phyloP scores from a whole-genome alignment of 495 filamentous ascomycete species.

The Diplogelasinospora grovesii region DNA sequence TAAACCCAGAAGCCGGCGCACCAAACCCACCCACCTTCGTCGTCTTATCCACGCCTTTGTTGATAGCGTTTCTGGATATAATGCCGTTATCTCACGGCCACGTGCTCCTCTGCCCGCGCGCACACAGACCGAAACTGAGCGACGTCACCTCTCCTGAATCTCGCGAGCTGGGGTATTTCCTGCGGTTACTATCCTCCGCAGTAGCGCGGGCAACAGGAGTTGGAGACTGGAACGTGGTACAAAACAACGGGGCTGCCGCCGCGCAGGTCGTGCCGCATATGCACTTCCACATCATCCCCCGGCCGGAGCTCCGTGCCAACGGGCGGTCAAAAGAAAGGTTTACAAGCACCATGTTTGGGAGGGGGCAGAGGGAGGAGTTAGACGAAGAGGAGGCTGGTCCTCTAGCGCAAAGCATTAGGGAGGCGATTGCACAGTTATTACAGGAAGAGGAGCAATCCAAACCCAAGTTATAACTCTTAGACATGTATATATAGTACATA shows the following conservation, averaged over 20 bases:
- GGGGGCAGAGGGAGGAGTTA: constrained; percentile 72
- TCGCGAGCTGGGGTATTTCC: constrained; percentile 60
- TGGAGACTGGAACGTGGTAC: constrained; percentile 83
- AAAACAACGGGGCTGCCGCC: constrained; percentile 85
- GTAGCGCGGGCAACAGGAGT: constrained; percentile 58
- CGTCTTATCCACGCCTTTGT: constrained; percentile 62
- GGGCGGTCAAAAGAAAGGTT: constrained; percentile 49
- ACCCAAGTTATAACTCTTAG: constrained; percentile 39
- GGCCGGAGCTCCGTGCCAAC: constrained; percentile 46
- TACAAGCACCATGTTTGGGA: constrained; percentile 70
- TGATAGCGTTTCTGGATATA: constrained; percentile 86
- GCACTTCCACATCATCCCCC: constrained; percentile 87
- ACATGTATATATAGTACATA: no score
- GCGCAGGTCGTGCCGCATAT: constrained; percentile 88
- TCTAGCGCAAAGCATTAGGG: constrained; percentile 57
- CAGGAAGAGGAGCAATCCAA: constrained; percentile 43
- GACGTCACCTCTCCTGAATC: constrained; percentile 53
- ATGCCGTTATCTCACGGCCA: constrained; percentile 77
- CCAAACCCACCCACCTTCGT: constrained; percentile 52
- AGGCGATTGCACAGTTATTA: constrained; percentile 48
- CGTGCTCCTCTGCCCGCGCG: constrained; percentile 65
- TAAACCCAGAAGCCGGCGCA: constrained; percentile 24
- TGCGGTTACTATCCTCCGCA: constrained; percentile 67
- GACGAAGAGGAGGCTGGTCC: constrained; percentile 74
- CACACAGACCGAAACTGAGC: constrained; percentile 63